A percentile compares a stretch with the other conserved stretches of the same genome.
Evolutionary conservation across 2,329 filamentous ascomycete species (phyloP).

Genomic region (Colletotrichum horii): DNA sequence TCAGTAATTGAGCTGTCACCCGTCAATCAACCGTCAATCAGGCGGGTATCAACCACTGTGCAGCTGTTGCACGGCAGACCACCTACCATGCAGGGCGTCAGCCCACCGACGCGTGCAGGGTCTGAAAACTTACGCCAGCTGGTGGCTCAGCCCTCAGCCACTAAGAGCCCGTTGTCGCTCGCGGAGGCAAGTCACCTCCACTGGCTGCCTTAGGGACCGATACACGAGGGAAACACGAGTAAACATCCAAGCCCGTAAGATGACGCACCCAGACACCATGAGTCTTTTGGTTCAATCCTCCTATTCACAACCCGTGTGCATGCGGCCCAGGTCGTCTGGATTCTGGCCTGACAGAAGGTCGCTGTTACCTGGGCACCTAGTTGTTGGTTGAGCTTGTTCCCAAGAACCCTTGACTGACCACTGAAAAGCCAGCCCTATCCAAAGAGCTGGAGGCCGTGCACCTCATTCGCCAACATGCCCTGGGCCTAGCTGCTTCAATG

Average conservation of each 20-base stretch:
- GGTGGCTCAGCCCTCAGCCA: conserved; percentile 19
- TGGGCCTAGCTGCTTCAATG: not conserved
- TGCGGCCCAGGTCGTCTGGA: not conserved
- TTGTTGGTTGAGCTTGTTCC: not conserved
- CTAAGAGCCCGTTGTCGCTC: not conserved
- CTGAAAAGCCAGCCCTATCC: conserved; percentile 1
- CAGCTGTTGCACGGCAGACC: not conserved
- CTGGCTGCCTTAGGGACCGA: not conserved
- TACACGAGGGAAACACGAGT: conserved; percentile 3
- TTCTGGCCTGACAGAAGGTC: not conserved
- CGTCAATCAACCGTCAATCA: not conserved
- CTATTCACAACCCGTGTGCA: not conserved
- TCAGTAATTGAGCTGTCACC: not conserved
- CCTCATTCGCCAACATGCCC: not conserved
- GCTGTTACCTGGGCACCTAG: not conserved
- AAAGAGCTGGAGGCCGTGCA: not conserved
- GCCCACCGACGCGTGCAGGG: conserved; percentile 4
- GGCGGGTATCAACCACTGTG: not conserved
- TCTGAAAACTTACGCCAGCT: conserved; percentile 13
- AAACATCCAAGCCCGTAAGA: not conserved
- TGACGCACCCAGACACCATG: not conserved
- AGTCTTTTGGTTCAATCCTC: not conserved
- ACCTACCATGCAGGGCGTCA: not conserved
- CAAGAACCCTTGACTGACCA: not conserved
- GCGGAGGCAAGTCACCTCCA: conserved; percentile 1